These are phyloP conservation scores for Pythium brachiatum DNA, from an alignment of 352 stramenopile species.

Conservation along the genomic window DNA sequence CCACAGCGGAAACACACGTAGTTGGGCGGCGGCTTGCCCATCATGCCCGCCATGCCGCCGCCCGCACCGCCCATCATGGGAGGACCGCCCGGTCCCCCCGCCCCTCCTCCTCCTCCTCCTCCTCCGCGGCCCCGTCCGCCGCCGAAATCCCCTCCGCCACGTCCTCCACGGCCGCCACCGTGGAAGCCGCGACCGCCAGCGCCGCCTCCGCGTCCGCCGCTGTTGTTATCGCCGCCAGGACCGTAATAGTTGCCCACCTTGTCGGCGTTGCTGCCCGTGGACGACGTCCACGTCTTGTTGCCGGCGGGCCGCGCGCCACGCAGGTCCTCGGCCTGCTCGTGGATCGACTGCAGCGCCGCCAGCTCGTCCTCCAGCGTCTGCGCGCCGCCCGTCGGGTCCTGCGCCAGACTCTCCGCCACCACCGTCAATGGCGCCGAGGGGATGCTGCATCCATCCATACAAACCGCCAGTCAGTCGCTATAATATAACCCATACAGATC, in stretches of 20 bases:
- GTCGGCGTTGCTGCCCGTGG: constrained; percentile 72
- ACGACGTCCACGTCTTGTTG: constrained; percentile 86
- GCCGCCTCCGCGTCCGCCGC: constrained; percentile 39
- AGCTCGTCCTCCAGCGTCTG: constrained; percentile 86
- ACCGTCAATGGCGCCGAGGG: constrained; percentile 23
- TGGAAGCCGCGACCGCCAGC: constrained; percentile 15
- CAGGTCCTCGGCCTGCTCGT: constrained; percentile 83
- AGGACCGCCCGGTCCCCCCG: constrained; percentile 8
- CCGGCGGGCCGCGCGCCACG: constrained; percentile 57
- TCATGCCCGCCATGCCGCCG: constrained; percentile 35
- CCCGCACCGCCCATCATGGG: constrained; percentile 14
- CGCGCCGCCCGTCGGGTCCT: constrained; percentile 36
- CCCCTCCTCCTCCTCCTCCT: constrained; percentile 14
- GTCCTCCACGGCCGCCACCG: constrained; percentile 14
- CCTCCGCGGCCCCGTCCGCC: constrained; percentile 23
- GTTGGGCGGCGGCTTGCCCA: constrained; percentile 71
- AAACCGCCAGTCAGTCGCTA: neutral
- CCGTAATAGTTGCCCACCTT: constrained; percentile 78
- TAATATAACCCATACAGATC: too few relatives aligned
- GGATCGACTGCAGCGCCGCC: constrained; percentile 77
- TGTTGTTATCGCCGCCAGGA: constrained; percentile 36
- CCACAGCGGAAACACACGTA: constrained; percentile 87
- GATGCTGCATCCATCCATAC: constrained; percentile 11
- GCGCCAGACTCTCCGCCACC: constrained; percentile 11
- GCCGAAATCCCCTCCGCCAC: constrained; percentile 18